These are phyloP conservation scores for Mucuna pruriens DNA, from an alignment of 306 rosid species.

Conservation along the genomic window DNA sequence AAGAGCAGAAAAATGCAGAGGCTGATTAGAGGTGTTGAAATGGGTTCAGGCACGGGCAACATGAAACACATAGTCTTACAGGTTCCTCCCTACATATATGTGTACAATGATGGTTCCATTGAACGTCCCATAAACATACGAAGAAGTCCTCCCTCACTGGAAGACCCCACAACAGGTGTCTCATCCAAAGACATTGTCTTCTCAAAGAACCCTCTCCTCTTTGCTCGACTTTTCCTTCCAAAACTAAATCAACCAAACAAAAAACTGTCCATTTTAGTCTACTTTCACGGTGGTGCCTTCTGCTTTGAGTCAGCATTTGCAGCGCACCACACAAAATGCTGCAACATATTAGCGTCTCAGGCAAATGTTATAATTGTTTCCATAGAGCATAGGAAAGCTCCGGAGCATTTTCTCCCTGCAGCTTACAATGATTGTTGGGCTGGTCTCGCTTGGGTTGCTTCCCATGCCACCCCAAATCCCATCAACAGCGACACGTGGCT, in stretches of 20 bases:
- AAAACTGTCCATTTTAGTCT: slow-evolving; percentile 43
- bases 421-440: slow-evolving; percentile 54
- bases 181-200: slow-evolving; percentile 56
- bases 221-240: slow-evolving; percentile 45
- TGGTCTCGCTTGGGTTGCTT: slow-evolving; percentile 55
- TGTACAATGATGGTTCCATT: slow-evolving; percentile 43
- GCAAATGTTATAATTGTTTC: slow-evolving; percentile 43
- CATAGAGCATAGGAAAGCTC: slow-evolving; percentile 54
- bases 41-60: slow-evolving; percentile 1
- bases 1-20: too few species aligned
- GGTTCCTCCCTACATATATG: slow-evolving; percentile 30
- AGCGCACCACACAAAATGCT: slow-evolving; percentile 25
- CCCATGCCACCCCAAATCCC: neutral
- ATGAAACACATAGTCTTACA: slow-evolving; percentile 22
- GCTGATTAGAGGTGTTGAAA: too few species aligned
- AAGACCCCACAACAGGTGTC: slow-evolving; percentile 44
- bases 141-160: slow-evolving; percentile 1
- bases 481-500: slow-evolving; percentile 53
- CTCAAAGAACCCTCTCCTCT: slow-evolving; percentile 37
- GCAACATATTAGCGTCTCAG: slow-evolving; percentile 43
- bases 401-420: slow-evolving; percentile 50
- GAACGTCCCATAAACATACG: slow-evolving; percentile 35
- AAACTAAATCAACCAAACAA: neutral
- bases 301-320: slow-evolving; percentile 49
- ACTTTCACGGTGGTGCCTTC: slow-evolving; percentile 40